A percentile compares a stretch with the other conserved stretches of the same genome.
Conservation (phyloP, 2,329 filamentous ascomycete genomes). For the Paraphaeosphaeria minitans region DNA sequence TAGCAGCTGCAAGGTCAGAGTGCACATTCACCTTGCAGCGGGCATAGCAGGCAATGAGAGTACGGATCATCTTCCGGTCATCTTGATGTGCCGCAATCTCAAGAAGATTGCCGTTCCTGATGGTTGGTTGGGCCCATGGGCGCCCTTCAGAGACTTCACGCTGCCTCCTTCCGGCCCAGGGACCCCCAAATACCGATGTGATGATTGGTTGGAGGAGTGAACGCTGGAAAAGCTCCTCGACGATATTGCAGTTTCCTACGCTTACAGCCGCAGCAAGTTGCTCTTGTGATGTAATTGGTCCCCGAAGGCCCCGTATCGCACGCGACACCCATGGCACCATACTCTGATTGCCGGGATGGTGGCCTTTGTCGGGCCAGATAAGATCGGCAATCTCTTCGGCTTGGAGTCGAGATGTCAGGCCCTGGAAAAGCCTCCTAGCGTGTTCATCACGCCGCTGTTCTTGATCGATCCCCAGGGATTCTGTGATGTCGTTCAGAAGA, state of each 20-base stretch:
- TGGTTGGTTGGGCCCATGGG: no score
- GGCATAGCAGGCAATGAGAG: not conserved
- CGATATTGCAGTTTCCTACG: not conserved
- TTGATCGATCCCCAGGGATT: not conserved
- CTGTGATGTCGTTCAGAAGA: not conserved
- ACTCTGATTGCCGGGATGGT: not conserved
- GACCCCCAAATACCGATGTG: not conserved
- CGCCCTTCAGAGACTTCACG: no score
- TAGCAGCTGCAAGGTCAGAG: not conserved
- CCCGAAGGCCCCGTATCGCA: not conserved
- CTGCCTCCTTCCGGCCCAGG: no score
- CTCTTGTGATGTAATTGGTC: not conserved
- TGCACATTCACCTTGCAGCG: not conserved
- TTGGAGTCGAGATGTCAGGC: not conserved
- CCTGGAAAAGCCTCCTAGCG: not conserved
- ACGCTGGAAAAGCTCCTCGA: not conserved
- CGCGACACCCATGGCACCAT: no score
- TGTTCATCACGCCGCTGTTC: not conserved
- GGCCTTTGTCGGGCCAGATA: not conserved
- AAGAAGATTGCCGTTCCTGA: not conserved
- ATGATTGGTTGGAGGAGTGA: not conserved
- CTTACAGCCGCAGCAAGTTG: not conserved
- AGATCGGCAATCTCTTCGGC: not conserved
- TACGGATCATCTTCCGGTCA: not conserved
- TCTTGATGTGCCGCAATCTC: not conserved